These are phyloP conservation scores for Colletotrichum camelliae DNA, from an alignment of 2,329 filamentous ascomycete species.

Conservation along the genomic window DNA sequence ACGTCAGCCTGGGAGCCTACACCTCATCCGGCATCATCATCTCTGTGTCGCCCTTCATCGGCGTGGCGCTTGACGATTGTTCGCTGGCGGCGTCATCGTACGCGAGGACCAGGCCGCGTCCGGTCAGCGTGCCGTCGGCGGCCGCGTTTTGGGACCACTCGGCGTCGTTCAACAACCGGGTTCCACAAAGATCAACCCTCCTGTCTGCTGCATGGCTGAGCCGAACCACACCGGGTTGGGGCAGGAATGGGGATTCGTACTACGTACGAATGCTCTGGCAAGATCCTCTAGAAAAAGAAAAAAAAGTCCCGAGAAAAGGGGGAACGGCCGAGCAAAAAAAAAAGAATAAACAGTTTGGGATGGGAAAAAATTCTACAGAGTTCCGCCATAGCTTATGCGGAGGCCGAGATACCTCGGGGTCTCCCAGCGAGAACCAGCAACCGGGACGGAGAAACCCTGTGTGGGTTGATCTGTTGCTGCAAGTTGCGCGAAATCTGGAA, in stretches of 20 bases:
- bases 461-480: neutral
- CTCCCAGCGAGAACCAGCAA: neutral
- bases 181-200: conserved; percentile 12
- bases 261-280: neutral
- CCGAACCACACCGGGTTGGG: neutral
- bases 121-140: neutral
- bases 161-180: neutral
- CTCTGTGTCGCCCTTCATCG: neutral
- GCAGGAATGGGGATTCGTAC: neutral
- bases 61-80: neutral
- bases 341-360: neutral
- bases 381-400: neutral
- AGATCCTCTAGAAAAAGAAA: neutral
- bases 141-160: neutral
- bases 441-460: neutral
- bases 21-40: neutral
- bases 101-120: neutral
- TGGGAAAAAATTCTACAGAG: neutral
- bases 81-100: neutral
- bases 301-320: neutral
- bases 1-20: neutral
- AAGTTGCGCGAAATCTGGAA: neutral
- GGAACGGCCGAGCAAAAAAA: neutral
- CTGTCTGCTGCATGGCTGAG: neutral
- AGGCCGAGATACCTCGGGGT: neutral